Percentiles rank a stretch among this genome's conserved stretches.
phyloP scores from a whole-genome alignment of 345 rosid species.

The Pugionium cornutum region DNA sequence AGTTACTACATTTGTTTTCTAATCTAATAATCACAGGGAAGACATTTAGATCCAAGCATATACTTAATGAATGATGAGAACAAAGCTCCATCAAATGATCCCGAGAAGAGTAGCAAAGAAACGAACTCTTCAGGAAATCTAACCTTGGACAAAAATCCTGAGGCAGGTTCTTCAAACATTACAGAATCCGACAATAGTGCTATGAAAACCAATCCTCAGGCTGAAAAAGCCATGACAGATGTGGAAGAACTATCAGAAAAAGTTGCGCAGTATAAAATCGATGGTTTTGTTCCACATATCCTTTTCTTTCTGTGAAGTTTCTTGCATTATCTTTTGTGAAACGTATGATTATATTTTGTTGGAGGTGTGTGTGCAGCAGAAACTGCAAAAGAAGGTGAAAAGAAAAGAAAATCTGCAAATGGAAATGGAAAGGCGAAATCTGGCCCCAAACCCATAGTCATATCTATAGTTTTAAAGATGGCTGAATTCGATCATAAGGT shows the following conservation, averaged over 20 bases:
- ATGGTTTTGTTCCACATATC: neutral
- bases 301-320: too few species aligned
- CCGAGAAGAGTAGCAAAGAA: conserved; percentile 46
- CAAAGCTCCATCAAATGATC: conserved; percentile 50
- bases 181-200: conserved; percentile 36
- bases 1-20: neutral
- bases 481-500: conserved; percentile 97
- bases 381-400: conserved; percentile 43
- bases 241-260: conserved; percentile 41
- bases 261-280: conserved; percentile 48
- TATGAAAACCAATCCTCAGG: conserved; percentile 33
- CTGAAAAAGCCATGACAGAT: conserved; percentile 30
- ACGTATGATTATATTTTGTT: neutral
- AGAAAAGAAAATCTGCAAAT: conserved; percentile 27
- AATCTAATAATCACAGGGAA: conserved; percentile 58
- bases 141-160: conserved; percentile 38
- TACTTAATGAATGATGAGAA: conserved; percentile 91
- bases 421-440: conserved; percentile 41
- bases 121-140: conserved; percentile 34
- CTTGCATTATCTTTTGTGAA: neutral
- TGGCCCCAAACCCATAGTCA: conserved; percentile 72
- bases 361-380: conserved; percentile 45
- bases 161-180: conserved; percentile 40
- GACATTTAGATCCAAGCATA: conserved; percentile 97
- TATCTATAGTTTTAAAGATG: conserved; percentile 91